phyloP scores from a whole-genome alignment of 257 asterid genomes.

The Avicennia marina region DNA sequence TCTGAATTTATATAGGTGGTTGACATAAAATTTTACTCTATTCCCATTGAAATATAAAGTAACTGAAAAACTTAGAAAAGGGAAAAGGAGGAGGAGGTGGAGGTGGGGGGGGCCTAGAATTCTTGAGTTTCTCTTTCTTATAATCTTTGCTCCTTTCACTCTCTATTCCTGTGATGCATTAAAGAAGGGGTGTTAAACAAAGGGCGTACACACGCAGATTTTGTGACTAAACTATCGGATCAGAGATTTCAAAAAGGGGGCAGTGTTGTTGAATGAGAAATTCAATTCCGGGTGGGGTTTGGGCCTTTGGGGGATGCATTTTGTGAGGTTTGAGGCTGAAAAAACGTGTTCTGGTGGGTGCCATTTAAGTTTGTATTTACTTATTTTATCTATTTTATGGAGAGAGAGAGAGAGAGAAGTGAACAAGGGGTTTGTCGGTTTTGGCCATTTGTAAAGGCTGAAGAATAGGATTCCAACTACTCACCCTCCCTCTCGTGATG shows the following conservation, averaged over 20 bases:
- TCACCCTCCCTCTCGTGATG: constrained; percentile 10
- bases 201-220: constrained; percentile 51
- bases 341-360: too few species aligned
- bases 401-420: constrained; percentile 4
- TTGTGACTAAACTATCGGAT: constrained; percentile 62
- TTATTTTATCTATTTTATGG: too few species aligned
- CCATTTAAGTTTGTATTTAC: too few species aligned
- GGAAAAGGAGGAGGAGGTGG: constrained; percentile 1
- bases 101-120: constrained; percentile 26
- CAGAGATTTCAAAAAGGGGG: constrained; percentile 29
- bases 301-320: too few species aligned
- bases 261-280: constrained; percentile 17
- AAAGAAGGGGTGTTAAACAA: constrained; percentile 24
- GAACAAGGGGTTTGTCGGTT: constrained; percentile 21
- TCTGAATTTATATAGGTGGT: constrained; percentile 25
- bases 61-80: constrained; percentile 34
- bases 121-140: constrained; percentile 22
- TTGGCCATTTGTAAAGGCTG: constrained; percentile 25
- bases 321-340: too few species aligned
- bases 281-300: too few species aligned
- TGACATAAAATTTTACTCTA: neutral
- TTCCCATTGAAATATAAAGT: constrained; percentile 19
- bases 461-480: constrained; percentile 30
- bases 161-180: constrained; percentile 32
- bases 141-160: neutral